Evolutionary conservation across 164 flowering plant genomes (phyloP).

Genomic region (Vitis cinerea): DNA sequence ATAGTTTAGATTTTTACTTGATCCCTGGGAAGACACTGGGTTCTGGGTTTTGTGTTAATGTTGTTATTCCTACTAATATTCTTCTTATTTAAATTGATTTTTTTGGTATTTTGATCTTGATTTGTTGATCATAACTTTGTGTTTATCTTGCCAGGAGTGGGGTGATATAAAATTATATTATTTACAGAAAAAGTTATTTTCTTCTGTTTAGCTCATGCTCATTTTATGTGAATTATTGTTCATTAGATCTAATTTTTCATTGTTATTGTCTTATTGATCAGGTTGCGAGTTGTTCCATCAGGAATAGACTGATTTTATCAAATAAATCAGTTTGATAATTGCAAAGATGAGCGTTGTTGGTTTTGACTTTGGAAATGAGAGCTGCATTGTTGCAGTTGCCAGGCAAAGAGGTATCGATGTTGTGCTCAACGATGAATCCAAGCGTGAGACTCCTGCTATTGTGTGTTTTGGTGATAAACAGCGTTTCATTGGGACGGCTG

Average conservation of each 20-base stretch:
- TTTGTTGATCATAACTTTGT: neutral
- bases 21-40: no score
- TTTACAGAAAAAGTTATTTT: no score
- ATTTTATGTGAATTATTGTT: no score
- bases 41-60: no score
- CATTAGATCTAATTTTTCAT: no score
- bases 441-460: constrained; percentile 93
- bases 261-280: neutral
- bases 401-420: constrained; percentile 94
- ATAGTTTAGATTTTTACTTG: no score
- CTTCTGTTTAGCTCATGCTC: no score
- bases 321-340: neutral
- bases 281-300: neutral
- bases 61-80: no score
- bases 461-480: constrained; percentile 96
- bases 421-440: constrained; percentile 94
- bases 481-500: constrained; percentile 90
- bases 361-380: constrained; percentile 94
- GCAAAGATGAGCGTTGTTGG: constrained; percentile 92
- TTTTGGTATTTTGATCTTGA: neutral
- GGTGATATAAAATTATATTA: no score
- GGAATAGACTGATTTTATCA: neutral
- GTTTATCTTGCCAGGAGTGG: no score
- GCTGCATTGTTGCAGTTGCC: constrained; percentile 89
- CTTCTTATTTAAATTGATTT: neutral